phyloP scores from a whole-genome alignment of 2,329 filamentous ascomycete genomes.

The Endothia cerciana region DNA sequence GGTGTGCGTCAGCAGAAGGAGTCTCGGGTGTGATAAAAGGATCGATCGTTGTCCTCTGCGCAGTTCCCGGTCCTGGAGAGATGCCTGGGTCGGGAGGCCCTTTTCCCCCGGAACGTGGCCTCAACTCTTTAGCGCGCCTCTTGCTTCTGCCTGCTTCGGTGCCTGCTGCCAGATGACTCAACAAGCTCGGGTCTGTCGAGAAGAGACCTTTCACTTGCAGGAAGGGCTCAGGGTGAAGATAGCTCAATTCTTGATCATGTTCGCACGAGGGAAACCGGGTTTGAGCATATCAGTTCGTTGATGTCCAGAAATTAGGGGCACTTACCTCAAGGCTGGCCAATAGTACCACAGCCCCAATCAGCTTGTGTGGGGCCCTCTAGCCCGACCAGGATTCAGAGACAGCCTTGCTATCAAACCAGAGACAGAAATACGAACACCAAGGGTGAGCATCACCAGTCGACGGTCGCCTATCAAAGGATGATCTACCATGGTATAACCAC shows the following conservation, averaged over 20 bases:
- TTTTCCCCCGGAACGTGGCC: slow-evolving; percentile 25
- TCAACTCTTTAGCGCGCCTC: slow-evolving; percentile 11
- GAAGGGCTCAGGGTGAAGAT: not conserved
- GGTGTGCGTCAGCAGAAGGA: not conserved
- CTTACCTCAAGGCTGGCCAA: slow-evolving; percentile 21
- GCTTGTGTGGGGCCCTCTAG: slow-evolving; percentile 12
- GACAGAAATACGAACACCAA: not conserved
- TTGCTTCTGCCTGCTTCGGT: slow-evolving; percentile 11
- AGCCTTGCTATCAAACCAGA: slow-evolving; percentile 12
- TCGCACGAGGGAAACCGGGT: not conserved
- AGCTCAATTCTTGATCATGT: not conserved
- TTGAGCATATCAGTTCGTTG: no score
- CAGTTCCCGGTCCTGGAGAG: not conserved
- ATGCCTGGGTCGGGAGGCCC: not conserved
- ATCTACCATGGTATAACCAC: not conserved
- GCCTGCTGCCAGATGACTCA: not conserved
- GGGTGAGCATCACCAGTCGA: not conserved
- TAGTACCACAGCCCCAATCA: not conserved
- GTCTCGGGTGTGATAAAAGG: not conserved
- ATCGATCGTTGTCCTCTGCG: slow-evolving; percentile 2
- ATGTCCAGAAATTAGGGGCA: slow-evolving; percentile 6
- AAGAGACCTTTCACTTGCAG: not conserved
- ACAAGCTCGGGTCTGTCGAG: not conserved
- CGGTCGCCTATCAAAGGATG: not conserved
- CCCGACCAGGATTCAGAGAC: not conserved